Evolutionary conservation across 179 eudicot genomes (phyloP), one percentile per base, ranked within the genome.

Genomic region (Beta lomatogona): DNA sequence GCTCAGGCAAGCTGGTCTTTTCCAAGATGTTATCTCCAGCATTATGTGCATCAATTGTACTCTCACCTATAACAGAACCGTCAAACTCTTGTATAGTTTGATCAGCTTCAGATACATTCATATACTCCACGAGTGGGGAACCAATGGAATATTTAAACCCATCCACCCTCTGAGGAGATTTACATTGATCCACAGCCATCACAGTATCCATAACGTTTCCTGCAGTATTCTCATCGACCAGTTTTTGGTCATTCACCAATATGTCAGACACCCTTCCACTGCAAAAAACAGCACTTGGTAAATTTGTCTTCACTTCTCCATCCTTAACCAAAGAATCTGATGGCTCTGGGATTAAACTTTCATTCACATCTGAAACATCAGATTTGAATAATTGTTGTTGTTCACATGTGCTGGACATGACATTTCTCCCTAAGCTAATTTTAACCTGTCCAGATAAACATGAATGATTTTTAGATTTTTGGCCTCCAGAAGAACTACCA

Each of bases 71-170:
- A 50, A 84, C 64, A 83, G 92, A 94, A 25, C 90, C 87, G 84
- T 92, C 97, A 59, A 88, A 87, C 75, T 89, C 97, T 1, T 97
- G 94, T 83, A 80, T 83, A 76, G 77, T 82, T 78, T 87, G 83
- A 85, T 90, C 92, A 46, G 83, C 82, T 81, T 80, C 87, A 84
- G 75, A 72, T 19, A 86, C 73, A 79, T 81, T 81, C 87, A 79
- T 81, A 69, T 74, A 81, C 75, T 86, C 85, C 80, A 87, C 77
- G 31, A 81, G 78, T 61, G 88, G 86, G 44, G 88, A 88, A 68
- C 53, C 86, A 80, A 85, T 78, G 65, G 90, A 83, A 46, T 54
- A 65, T 75, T 77, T 77, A 54, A 54, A 50, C 55, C 73, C 80
- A 54, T 71, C 77, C 60, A 76, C 88, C 63, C 60, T 65, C 48